Evolutionary conservation across 2,329 filamentous ascomycete genomes (phyloP), one percentile per base, ranked within the genome.

Genomic region (Aschersonia sp.): DNA sequence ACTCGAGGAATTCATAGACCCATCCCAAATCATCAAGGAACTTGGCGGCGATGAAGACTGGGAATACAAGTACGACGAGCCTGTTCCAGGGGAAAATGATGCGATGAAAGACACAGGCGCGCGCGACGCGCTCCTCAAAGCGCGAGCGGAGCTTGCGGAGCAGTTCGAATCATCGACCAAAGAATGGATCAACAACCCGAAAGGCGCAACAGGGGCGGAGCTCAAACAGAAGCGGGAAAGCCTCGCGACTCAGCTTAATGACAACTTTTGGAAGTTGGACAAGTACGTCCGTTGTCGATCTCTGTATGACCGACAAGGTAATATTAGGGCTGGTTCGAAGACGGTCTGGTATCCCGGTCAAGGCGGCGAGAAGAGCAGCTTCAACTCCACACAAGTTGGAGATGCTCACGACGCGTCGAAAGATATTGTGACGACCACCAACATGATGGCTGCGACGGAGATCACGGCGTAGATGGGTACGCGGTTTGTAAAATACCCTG

Each of bases 201-300:
- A 60, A 9, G 45, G 48, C 30, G 46, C 47, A 30, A 43, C 42
- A 6, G 47, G 40, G 29, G 51, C 55, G 40, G 58, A 65, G 7
- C 38, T 47, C 45, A 48, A 45, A 6, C 45, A 29, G 3, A 59
- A 72, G 56, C 66, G 80, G 51, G 62, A 69, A 32, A 60, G 61
- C 2, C 43, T 83, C 30, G 73, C 74, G 3, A 66, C 70, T 48
- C 57, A 71, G 46, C 55, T 86, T 51, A 64, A 70, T 46, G 62
- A 66, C 38, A 83, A 82, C 51, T 88, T 85, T 63, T 88, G 84
- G 84, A 69, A 74, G 51, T 61, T 86, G 48, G 84, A 88, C 62
- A 80, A 80, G 2, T 84, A 80, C 58, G 59, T 85, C 20, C 68
- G 83, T 35, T 78, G 80, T 29, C 67, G 73, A 54, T 75, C 73